Conservation (phyloP, 2,329 filamentous ascomycete genomes). For the Pezicula radicicola region DNA sequence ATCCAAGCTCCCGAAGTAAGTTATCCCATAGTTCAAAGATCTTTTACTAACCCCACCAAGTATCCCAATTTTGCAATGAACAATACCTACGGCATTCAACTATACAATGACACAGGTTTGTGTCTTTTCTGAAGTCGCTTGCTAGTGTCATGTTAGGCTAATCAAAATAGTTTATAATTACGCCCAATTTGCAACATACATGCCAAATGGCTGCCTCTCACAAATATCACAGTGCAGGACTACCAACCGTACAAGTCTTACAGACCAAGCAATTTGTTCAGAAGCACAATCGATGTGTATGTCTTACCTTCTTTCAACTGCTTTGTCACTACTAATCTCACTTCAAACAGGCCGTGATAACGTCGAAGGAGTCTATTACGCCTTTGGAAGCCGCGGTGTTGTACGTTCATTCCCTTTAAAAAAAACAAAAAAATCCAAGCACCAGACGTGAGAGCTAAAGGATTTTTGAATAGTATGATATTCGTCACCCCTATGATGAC, state of each 20-base stretch:
- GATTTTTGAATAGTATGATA: conserved; percentile 37
- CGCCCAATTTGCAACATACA: conserved; percentile 47
- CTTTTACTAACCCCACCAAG: conserved; percentile 3
- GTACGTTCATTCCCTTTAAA: conserved; percentile 10
- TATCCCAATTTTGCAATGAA: conserved; percentile 40
- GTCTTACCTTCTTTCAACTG: no score
- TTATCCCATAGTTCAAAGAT: background rate
- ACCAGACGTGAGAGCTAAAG: no score
- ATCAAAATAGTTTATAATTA: conserved; percentile 45
- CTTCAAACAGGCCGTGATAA: conserved; percentile 37
- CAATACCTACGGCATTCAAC: conserved; percentile 40
- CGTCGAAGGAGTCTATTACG: conserved; percentile 40
- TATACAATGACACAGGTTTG: conserved; percentile 19
- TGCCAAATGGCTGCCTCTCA: conserved; percentile 32
- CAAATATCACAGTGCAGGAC: conserved; percentile 45
- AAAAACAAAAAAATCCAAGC: no score
- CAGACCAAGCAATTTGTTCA: conserved; percentile 38
- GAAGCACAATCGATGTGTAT: conserved; percentile 50
- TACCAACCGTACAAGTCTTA: conserved; percentile 39
- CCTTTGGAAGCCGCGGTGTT: conserved; percentile 35
- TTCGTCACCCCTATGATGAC: conserved; percentile 46
- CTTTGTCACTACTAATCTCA: no score
- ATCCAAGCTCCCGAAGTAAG: conserved; percentile 42
- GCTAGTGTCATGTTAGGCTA: background rate
- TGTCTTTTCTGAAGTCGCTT: background rate